phyloP scores from a whole-genome alignment of 2,329 filamentous ascomycete genomes.

The Exserohilum rostratum region DNA sequence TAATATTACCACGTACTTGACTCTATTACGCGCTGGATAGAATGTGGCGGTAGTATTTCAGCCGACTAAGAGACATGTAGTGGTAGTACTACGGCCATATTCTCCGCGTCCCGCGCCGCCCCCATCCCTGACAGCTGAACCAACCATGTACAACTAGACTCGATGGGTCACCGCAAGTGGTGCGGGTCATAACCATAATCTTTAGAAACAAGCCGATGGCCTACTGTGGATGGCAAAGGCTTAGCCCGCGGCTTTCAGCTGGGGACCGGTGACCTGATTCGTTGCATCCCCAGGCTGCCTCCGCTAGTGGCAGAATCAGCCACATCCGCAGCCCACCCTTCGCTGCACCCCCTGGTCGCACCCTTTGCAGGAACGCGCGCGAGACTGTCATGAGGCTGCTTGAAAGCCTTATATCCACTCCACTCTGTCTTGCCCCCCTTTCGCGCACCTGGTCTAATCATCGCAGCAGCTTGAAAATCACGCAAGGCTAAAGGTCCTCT shows the following conservation, averaged over 20 bases:
- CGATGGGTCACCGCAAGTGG: too few relatives aligned
- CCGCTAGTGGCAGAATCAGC: slow-evolving; percentile 25
- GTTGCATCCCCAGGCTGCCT: slow-evolving; percentile 4
- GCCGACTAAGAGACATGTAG: too few relatives aligned
- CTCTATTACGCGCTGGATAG: too few relatives aligned
- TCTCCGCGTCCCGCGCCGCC: too few relatives aligned
- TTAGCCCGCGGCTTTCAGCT: slow-evolving; percentile 18
- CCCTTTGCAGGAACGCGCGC: slow-evolving; percentile 15
- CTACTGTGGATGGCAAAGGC: slow-evolving; percentile 17
- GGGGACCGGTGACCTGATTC: not conserved
- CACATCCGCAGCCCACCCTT: slow-evolving; percentile 34
- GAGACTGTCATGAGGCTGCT: slow-evolving; percentile 34
- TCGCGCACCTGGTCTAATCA: slow-evolving; percentile 12
- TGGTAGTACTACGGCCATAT: too few relatives aligned
- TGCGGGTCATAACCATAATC: slow-evolving; percentile 2
- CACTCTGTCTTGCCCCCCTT: slow-evolving; percentile 21
- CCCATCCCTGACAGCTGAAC: too few relatives aligned
- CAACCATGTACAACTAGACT: too few relatives aligned
- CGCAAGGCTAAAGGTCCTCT: slow-evolving; percentile 9
- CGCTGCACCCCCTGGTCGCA: slow-evolving; percentile 13
- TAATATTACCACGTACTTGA: too few relatives aligned
- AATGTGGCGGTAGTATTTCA: too few relatives aligned
- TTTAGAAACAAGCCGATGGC: slow-evolving; percentile 6
- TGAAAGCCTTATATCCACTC: slow-evolving; percentile 32
- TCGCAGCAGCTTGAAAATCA: slow-evolving; percentile 7